These are phyloP conservation scores for Cunninghamia lanceolata DNA, from an alignment of 75 land plant genomes.

Conservation along the genomic window DNA sequence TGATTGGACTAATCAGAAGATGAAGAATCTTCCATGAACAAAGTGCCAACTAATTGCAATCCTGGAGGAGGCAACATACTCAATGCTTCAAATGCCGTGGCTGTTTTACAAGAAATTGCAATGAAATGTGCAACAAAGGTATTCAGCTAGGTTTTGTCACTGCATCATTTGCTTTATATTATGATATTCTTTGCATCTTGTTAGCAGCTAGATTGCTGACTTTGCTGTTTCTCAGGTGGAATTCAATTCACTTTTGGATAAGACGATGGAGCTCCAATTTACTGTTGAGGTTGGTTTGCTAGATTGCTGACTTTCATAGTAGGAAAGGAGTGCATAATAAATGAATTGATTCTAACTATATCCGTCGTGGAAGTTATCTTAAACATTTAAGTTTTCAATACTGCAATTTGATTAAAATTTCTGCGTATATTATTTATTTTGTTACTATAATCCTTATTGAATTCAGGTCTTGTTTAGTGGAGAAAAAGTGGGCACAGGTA, in stretches of 20 bases:
- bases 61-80: not conserved
- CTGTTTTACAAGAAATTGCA: conserved; percentile 25
- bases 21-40: conserved; percentile 9
- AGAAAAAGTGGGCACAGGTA: conserved; percentile 37
- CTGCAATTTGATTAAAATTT: not conserved
- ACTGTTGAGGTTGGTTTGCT: conserved; percentile 25
- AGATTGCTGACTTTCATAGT: not conserved
- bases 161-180: not conserved
- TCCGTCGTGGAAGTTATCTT: not conserved
- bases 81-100: conserved; percentile 10
- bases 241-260: conserved; percentile 17
- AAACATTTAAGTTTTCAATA: not conserved
- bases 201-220: not conserved
- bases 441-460: not conserved
- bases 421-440: not conserved
- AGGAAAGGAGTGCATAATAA: not conserved
- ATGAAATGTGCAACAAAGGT: conserved; percentile 22
- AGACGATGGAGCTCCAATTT: conserved; percentile 33
- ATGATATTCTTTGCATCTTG: not conserved
- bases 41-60: not conserved
- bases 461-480: conserved; percentile 42
- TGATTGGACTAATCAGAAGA: conserved; percentile 1
- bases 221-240: conserved; percentile 22
- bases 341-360: not conserved
- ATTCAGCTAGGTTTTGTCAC: not conserved